Evolutionary conservation across 2,329 filamentous ascomycete genomes (phyloP).

Genomic region (Periconia digitata): DNA sequence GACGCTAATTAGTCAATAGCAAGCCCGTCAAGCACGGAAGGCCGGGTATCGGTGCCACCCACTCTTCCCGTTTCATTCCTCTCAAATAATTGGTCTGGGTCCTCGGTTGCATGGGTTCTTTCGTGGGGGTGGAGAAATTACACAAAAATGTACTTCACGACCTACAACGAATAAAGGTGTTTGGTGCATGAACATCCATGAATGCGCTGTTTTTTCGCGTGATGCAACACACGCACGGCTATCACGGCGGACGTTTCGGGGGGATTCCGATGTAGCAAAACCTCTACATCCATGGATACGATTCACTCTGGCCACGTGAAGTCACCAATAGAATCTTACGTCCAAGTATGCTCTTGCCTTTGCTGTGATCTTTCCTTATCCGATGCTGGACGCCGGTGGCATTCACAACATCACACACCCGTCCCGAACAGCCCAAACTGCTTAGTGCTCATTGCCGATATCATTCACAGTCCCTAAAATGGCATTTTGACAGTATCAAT

Average conservation of each 20-base stretch:
- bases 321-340: not conserved
- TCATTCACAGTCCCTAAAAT: too few relatives aligned
- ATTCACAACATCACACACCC: too few relatives aligned
- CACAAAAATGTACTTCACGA: slow-evolving; percentile 41
- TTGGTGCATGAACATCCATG: slow-evolving; percentile 33
- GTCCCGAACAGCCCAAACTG: too few relatives aligned
- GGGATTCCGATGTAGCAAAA: slow-evolving; percentile 21
- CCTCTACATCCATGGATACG: slow-evolving; percentile 20
- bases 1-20: slow-evolving; percentile 61
- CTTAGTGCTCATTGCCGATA: too few relatives aligned
- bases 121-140: slow-evolving; percentile 29
- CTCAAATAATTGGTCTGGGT: slow-evolving; percentile 75
- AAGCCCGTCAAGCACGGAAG: slow-evolving; percentile 99
- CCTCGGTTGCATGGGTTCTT: slow-evolving; percentile 43
- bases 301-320: not conserved
- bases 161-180: slow-evolving; percentile 43
- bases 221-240: slow-evolving; percentile 25
- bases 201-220: slow-evolving; percentile 31
- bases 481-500: too few relatives aligned
- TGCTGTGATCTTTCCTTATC: not conserved
- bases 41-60: slow-evolving; percentile 99
- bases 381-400: too few relatives aligned
- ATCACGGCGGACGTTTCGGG: slow-evolving; percentile 32
- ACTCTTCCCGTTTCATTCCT: slow-evolving; percentile 99
- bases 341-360: not conserved